Base-by-base conservation (phyloP, 192 early-diverging fungal species). In the Coemansia sp. region DNA sequence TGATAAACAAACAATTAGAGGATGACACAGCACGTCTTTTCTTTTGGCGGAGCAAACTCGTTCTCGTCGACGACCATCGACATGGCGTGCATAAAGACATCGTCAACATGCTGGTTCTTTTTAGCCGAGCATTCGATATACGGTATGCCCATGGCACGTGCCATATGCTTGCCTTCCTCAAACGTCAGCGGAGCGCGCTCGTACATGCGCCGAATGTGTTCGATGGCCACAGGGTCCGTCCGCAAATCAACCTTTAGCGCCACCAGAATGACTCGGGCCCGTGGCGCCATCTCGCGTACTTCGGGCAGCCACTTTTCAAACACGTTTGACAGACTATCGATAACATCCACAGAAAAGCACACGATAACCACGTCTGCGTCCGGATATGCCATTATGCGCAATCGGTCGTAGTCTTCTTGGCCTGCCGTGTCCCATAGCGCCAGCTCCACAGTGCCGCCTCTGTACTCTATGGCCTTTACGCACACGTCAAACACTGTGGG, bases 401-500 rank as follows among this genome's bases (percentile, higher is more conserved):
- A 82, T 62, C 93, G 91, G 83, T 97, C 94, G 72, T 95, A 96
- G 75, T 98, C 96, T 83, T 97, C 94, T 66, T 96, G 94, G 88
- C 95, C 72, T 56, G 95, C 94, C 60, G 95, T 97, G 88, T 98
- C 96, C 94, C 94, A 98, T 22, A 98, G 79, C 43, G 91, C 93
- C 37, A 98, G 82, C 76, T 96, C 91, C 14, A 97, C 91, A 41
- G 50, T 54, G 17, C 24, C 62, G 66, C 89, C 91, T 73, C 95
- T 90, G 39, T 90, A 87, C 59, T 91, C 85, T 54, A 98, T 85
- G 64, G 95, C 94, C 27, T 89, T 87, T 47, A 97, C 91, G 65
- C 89, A 92, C 82, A 90, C 96, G 59, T 98, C 95, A 81, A 96
- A 97, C 38, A 96, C 91, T 4, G 95, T 98, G 7, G 95, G 95